phyloP scores from a whole-genome alignment of 1,284 basidiomycete species.

The Vanrija pseudolonga region DNA sequence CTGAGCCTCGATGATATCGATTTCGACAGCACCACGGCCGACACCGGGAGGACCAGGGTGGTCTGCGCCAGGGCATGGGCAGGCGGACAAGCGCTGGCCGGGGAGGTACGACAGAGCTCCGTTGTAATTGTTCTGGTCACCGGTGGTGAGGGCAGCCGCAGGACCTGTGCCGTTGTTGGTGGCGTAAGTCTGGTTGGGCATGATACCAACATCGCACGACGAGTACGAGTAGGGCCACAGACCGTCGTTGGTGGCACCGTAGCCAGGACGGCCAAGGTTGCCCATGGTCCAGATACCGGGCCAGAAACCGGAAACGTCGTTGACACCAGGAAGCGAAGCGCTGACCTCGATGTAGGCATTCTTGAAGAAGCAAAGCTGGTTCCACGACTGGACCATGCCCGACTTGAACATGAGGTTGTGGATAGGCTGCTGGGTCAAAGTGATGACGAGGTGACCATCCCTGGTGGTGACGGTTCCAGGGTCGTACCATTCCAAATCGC shows the following conservation, averaged over 20 bases:
- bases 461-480: constrained; percentile 75
- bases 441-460: constrained; percentile 78
- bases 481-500: constrained; percentile 57
- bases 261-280: constrained; percentile 51
- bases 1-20: constrained; percentile 65
- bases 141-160: constrained; percentile 40
- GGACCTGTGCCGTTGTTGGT: constrained; percentile 47
- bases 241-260: constrained; percentile 69
- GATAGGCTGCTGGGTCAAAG: constrained; percentile 61
- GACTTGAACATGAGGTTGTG: constrained; percentile 71
- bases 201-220: constrained; percentile 39
- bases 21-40: constrained; percentile 62
- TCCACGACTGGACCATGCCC: constrained; percentile 56
- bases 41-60: constrained; percentile 61
- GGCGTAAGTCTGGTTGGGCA: constrained; percentile 30
- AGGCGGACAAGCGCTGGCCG: constrained; percentile 54
- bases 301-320: constrained; percentile 51
- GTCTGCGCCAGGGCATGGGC: constrained; percentile 56
- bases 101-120: constrained; percentile 46
- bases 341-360: constrained; percentile 45
- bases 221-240: constrained; percentile 56
- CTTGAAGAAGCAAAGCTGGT: constrained; percentile 50
- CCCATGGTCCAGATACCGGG: constrained; percentile 54
- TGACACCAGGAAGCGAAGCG: constrained; percentile 40
- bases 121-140: constrained; percentile 27